phyloP scores from a whole-genome alignment of 2,329 filamentous ascomycete species.

The Pseudogymnoascus sp. region DNA sequence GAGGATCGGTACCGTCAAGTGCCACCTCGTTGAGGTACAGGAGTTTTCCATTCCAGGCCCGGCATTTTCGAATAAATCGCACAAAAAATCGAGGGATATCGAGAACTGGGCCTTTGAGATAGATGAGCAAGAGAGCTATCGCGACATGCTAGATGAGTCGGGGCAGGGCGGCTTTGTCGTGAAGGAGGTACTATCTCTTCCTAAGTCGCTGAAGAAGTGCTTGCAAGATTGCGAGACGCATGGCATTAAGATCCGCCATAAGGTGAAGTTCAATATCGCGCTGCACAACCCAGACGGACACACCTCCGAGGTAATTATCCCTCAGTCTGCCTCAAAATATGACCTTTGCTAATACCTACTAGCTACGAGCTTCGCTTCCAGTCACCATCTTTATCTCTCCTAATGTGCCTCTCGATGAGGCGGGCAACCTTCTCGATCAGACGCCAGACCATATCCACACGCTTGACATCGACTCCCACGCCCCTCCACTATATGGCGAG shows the following conservation, averaged over 20 bases:
- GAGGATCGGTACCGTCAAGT: conserved; percentile 70
- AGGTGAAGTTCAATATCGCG: conserved; percentile 82
- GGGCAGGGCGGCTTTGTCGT: conserved; percentile 57
- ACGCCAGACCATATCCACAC: conserved; percentile 40
- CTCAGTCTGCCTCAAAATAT: neutral
- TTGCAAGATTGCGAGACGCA: conserved; percentile 83
- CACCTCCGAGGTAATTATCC: conserved; percentile 63
- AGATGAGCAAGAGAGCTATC: conserved; percentile 53
- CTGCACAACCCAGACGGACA: conserved; percentile 93
- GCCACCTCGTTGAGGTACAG: conserved; percentile 71
- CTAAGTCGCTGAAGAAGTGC: conserved; percentile 72
- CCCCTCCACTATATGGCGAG: conserved; percentile 87
- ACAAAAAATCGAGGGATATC: conserved; percentile 57
- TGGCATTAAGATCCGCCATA: conserved; percentile 87
- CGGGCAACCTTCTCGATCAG: conserved; percentile 66
- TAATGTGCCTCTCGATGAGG: conserved; percentile 78
- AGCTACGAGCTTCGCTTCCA: conserved; percentile 82
- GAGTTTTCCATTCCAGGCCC: conserved; percentile 50
- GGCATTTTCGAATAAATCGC: conserved; percentile 41
- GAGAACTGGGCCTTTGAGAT: conserved; percentile 49
- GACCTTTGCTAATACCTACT: conserved; percentile 14
- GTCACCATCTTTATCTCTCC: conserved; percentile 94
- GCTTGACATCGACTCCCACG: conserved; percentile 48
- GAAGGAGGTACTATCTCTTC: conserved; percentile 58
- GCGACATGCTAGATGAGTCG: conserved; percentile 58